Evolutionary conservation across 768 basidiomycete genomes (phyloP), one percentile per base, ranked within the genome.

Genomic region (Wakefieldia striispora): DNA sequence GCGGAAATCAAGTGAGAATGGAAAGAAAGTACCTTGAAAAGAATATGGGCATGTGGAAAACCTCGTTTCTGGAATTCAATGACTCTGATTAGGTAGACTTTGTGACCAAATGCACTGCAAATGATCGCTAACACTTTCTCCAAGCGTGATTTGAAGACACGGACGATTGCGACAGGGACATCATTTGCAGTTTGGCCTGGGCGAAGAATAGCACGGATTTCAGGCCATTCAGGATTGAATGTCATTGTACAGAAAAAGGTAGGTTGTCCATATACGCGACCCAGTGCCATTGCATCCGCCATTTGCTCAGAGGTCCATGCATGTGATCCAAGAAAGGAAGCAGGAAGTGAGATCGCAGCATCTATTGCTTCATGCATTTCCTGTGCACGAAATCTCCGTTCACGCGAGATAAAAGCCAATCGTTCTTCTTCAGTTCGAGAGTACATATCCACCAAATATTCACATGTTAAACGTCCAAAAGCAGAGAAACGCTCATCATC

Each of bases 1-100:
- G 4, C 7, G 24, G 24, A 4, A 3, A 24, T 24, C 7, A 24
- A 4, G 3, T 24, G 7, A 24, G 20, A 6, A 20, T 20, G 6
- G 23, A 14, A 3, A 11, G 5, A 3, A 21, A 6, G 21, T 23
- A 13, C 40, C 44, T 69, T 71, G 50, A 73, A 39, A 19, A 77
- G 54, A 38, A 74, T 71, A 49, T 76, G 75, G 0, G 66, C 65
- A 54, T 77, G 74, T 1, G 73, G 74, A 0, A 75, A 53, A 1
- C 75, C 72, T 1, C 67, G 61, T 44, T 75, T 75, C 40, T 75
- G 72, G 47, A 75, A 76, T 53, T 77, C 71, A 21, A 75, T 54
- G 10, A 51, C 57, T 21, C 72, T 59, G 6, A 77, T 66, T 13
- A 46, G 35, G 42, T 74, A 74, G 0, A 62, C 8, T 0, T 56